A percentile compares a stretch with the other conserved stretches of the same genome.
Evolutionary conservation across 1,139 yeast species (phyloP).

Genomic region (Suhomyces maxii): DNA sequence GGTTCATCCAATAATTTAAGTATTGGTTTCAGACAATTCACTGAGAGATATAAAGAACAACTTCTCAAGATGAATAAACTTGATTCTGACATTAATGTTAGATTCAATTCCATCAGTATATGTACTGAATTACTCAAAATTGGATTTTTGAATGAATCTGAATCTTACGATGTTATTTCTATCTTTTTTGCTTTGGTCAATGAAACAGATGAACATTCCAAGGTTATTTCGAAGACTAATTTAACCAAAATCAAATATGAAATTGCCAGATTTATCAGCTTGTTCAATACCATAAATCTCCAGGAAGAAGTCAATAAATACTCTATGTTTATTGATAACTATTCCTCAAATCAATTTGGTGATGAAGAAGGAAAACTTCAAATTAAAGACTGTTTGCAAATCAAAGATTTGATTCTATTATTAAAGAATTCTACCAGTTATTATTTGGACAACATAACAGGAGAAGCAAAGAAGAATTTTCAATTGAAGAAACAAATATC

Average conservation of each 20-base stretch:
- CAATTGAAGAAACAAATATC: slow-evolving; percentile 1
- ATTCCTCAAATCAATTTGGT: slow-evolving; percentile 22
- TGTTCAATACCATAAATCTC: slow-evolving; percentile 20
- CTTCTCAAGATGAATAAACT: slow-evolving; percentile 55
- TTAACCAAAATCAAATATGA: slow-evolving; percentile 36
- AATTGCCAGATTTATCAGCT: slow-evolving; percentile 31
- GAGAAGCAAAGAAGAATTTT: not conserved
- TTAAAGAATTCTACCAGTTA: slow-evolving; percentile 1
- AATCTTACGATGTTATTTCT: slow-evolving; percentile 42
- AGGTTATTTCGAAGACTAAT: slow-evolving; percentile 10
- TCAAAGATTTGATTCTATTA: slow-evolving; percentile 23
- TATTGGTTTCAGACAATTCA: slow-evolving; percentile 63
- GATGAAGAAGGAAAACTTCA: slow-evolving; percentile 12
- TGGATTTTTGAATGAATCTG: slow-evolving; percentile 65
- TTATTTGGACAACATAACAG: not conserved
- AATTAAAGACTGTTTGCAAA: slow-evolving; percentile 13
- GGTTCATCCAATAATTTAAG: slow-evolving; percentile 19
- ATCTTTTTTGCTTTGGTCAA: slow-evolving; percentile 36
- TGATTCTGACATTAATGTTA: slow-evolving; percentile 46
- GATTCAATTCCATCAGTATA: slow-evolving; percentile 52
- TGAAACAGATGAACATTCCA: slow-evolving; percentile 22
- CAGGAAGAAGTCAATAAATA: slow-evolving; percentile 22
- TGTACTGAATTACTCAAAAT: slow-evolving; percentile 55
- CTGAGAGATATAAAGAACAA: slow-evolving; percentile 66
- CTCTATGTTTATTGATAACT: slow-evolving; percentile 22